Evolutionary conservation across 345 rosid species (phyloP), one percentile per base, ranked within the genome.

Genomic region (Isatis tinctoria): DNA sequence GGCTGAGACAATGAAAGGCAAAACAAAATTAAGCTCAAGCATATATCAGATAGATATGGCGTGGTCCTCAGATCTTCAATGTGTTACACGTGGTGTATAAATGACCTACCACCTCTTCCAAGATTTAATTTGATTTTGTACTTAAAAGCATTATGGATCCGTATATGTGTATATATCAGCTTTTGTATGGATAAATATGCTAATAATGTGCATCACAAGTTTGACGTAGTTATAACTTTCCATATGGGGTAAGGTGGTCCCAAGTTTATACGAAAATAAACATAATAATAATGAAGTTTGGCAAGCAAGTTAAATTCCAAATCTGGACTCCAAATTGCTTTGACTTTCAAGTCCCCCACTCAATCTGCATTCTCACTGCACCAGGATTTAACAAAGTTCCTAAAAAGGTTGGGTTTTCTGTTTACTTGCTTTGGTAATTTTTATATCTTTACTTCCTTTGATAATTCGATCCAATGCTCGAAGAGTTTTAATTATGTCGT

Each of bases 21-120:
- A 35, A 35, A 33, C 35, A 58, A 10, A 58, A 10, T 2, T 33
- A 33, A 17, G 63, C 27, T 33, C 28, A 35, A 35, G 43, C 27
- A 58, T 58, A 33, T 58, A 17, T 58, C 63, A 58, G 16, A 58
- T 17, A 58, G 63, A 58, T 33, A 58, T 10, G 43, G 27, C 43
- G 63, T 35, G 63, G 43, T 58, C 63, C 43, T 51, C 22, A 2
- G 7, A 58, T 47, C 67, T 47, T 47, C 13, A 74, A 36, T 53
- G 17, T 74, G 16, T 48, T 57, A 37, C 69, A 60, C 68, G 63
- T 60, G 5, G 45, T 52, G 17, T n/a, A 57, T 33, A 30, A 57
- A 30, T 11, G 74, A 39, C 37, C 53, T 56, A 67, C 62, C 56
- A n/a, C 49, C 9, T 65, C 26, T 53, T 33, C 11, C 41, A 27